These are phyloP conservation scores for Pulveroboletus sp. DNA, from an alignment of 768 basidiomycete species.

Conservation along the genomic window DNA sequence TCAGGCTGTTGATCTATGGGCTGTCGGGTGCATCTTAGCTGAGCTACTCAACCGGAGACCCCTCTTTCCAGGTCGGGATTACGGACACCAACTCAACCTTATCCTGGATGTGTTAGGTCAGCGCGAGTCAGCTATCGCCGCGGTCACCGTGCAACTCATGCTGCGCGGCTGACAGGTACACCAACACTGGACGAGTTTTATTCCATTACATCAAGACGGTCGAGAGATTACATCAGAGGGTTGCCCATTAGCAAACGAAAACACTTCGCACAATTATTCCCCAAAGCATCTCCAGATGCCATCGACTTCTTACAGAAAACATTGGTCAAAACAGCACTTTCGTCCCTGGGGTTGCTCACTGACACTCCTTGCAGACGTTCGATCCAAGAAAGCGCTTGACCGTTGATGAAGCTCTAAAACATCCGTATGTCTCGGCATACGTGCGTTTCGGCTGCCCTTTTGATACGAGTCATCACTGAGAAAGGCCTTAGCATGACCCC, in stretches of 20 bases:
- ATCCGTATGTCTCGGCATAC: slow-evolving; percentile 79
- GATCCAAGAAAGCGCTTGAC: slow-evolving; percentile 83
- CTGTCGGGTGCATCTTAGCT: slow-evolving; percentile 71
- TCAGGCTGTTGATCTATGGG: slow-evolving; percentile 72
- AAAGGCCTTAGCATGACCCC: slow-evolving; percentile 61
- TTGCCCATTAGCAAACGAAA: slow-evolving; percentile 77
- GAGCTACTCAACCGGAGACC: slow-evolving; percentile 80
- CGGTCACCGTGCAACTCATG: slow-evolving; percentile 19
- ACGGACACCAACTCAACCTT: slow-evolving; percentile 82
- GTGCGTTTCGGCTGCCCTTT: slow-evolving; percentile 34
- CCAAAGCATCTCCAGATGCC: slow-evolving; percentile 68
- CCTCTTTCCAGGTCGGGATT: slow-evolving; percentile 84
- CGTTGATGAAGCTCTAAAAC: slow-evolving; percentile 76
- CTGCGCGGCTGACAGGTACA: slow-evolving; percentile 45
- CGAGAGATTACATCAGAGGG: slow-evolving; percentile 83
- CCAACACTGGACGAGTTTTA: slow-evolving; percentile 90
- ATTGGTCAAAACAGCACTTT: slow-evolving; percentile 39
- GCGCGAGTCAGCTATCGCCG: slow-evolving; percentile 45
- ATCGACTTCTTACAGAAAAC: slow-evolving; percentile 72
- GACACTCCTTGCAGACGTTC: slow-evolving; percentile 54
- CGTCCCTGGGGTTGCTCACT: slow-evolving; percentile 28
- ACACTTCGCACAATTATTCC: slow-evolving; percentile 70
- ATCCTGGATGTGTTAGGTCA: slow-evolving; percentile 83
- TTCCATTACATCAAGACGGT: slow-evolving; percentile 79
- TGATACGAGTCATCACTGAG: neutral